Conservation (phyloP, 148 eudicot genomes). For the Chenopodium berlandieri region DNA sequence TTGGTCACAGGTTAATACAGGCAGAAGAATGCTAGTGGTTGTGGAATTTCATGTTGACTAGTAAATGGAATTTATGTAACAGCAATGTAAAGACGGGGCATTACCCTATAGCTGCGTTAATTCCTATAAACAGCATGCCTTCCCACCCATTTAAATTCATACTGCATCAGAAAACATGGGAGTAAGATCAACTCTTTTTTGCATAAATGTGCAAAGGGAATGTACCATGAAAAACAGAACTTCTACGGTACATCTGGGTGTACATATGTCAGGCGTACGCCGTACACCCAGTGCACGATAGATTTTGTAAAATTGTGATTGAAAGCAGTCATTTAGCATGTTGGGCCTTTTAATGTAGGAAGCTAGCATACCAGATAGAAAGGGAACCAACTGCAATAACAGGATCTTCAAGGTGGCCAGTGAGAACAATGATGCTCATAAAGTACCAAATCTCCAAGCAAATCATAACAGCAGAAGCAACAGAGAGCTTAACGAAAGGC, state of each 20-base stretch:
- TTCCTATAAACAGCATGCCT: slow-evolving; percentile 94
- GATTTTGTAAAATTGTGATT: background rate
- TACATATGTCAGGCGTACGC: background rate
- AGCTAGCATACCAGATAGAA: slow-evolving; percentile 64
- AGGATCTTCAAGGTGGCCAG: slow-evolving; percentile 93
- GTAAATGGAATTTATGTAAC: background rate
- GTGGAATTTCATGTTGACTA: background rate
- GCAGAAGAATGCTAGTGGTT: background rate
- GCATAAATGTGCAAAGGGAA: background rate
- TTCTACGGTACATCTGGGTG: background rate
- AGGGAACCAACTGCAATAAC: slow-evolving; percentile 87
- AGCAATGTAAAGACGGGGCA: background rate
- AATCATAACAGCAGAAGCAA: slow-evolving; percentile 92
- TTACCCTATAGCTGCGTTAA: slow-evolving; percentile 90
- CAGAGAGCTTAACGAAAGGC: slow-evolving; percentile 65
- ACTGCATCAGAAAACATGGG: slow-evolving; percentile 39
- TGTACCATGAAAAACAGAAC: background rate
- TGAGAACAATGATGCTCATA: slow-evolving; percentile 91
- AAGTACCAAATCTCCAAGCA: slow-evolving; percentile 96
- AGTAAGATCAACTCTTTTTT: background rate
- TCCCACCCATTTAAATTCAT: slow-evolving; percentile 98
- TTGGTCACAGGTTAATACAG: background rate
- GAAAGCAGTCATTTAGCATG: background rate
- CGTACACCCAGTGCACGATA: background rate
- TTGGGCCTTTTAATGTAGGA: background rate